Conservation (phyloP, 768 basidiomycete species). For the Mrakia gelida region DNA sequence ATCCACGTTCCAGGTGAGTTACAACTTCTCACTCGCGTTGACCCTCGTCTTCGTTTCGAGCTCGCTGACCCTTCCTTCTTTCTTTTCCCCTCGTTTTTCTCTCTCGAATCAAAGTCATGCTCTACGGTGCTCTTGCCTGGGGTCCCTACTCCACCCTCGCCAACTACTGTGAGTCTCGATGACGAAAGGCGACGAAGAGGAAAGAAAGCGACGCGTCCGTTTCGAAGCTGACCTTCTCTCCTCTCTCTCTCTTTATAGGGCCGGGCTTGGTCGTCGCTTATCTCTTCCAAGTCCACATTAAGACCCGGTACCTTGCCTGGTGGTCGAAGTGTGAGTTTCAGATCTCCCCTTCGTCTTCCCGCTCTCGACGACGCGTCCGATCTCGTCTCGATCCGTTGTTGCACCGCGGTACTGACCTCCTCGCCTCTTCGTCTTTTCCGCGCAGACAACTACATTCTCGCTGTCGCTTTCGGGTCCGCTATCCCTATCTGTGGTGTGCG, state of each 20-base stretch:
- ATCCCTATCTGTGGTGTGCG: constrained; percentile 43
- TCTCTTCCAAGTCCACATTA: constrained; percentile 39
- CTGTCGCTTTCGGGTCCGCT: constrained; percentile 43
- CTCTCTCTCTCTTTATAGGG: constrained; percentile 21
- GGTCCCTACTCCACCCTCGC: constrained; percentile 33
- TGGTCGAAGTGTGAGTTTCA: constrained; percentile 31
- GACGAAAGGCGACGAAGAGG: no score
- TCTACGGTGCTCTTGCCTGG: not conserved
- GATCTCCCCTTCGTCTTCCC: not conserved
- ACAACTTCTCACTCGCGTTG: no score
- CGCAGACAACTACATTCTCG: constrained; percentile 42
- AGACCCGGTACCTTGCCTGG: constrained; percentile 39
- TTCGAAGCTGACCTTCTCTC: no score
- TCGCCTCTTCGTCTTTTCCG: not conserved
- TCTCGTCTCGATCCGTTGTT: not conserved
- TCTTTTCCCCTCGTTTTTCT: no score
- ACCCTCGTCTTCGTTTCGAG: no score
- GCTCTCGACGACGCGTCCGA: not conserved
- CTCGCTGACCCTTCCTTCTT: no score
- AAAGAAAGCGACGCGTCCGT: no score
- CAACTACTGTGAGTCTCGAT: constrained; percentile 15
- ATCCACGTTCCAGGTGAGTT: constrained; percentile 8
- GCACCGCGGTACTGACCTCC: no score
- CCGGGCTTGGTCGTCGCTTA: constrained; percentile 36
- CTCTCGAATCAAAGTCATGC: no score